These are phyloP conservation scores for Fusarium luffae DNA, from an alignment of 2,329 filamentous ascomycete species.

Conservation along the genomic window DNA sequence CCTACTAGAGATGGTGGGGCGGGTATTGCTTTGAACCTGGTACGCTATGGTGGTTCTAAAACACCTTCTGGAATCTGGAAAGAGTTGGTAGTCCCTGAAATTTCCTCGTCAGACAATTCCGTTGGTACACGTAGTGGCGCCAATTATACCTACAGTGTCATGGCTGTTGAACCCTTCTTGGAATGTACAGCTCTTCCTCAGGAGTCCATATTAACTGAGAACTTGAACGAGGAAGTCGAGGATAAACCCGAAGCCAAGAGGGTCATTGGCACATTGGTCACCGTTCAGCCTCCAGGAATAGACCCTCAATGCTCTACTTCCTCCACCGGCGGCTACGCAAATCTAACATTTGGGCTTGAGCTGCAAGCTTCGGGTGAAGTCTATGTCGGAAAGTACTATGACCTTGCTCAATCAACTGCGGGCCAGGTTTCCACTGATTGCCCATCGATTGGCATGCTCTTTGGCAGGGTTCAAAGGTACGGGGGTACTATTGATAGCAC, in stretches of 20 bases:
- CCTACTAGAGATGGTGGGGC: not conserved
- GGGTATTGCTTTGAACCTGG: not conserved
- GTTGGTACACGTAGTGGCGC: too few relatives aligned
- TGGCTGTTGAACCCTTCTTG: not conserved
- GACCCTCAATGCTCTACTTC: not conserved
- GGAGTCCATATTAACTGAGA: too few relatives aligned
- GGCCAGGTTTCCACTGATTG: not conserved
- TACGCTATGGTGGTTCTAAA: not conserved
- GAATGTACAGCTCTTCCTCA: not conserved
- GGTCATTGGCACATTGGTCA: too few relatives aligned
- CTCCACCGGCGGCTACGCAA: not conserved
- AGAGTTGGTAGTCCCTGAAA: not conserved
- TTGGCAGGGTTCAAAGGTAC: not conserved
- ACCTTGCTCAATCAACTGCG: not conserved
- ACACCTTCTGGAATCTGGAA: not conserved
- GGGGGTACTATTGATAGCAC: too few relatives aligned
- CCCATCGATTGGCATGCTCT: conserved; percentile 2
- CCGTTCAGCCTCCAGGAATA: not conserved
- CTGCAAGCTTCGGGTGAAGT: too few relatives aligned
- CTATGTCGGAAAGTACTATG: not conserved
- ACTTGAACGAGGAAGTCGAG: too few relatives aligned
- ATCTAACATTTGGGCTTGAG: not conserved
- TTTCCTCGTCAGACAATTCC: not conserved
- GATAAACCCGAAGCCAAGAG: too few relatives aligned
- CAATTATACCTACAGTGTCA: not conserved